phyloP scores from a whole-genome alignment of 805 yeast genomes.

The Grigorovia yakushimaensis region DNA sequence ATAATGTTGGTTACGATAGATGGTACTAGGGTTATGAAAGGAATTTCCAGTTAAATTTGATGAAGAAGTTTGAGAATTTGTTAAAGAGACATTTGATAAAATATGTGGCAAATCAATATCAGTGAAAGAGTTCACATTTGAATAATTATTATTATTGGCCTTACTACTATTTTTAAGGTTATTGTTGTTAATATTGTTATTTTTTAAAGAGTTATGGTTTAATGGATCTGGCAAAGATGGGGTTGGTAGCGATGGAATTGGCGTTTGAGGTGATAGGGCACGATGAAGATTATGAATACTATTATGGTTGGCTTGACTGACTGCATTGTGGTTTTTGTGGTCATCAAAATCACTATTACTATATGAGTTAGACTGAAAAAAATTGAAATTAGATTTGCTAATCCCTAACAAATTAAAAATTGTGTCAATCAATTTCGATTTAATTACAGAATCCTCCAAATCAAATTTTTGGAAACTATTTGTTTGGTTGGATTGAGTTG shows the following conservation, averaged over 20 bases:
- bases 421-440: slow-evolving; percentile 60
- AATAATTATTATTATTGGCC: neutral
- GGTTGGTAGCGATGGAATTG: neutral
- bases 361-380: slow-evolving; percentile 3
- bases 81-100: neutral
- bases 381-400: slow-evolving; percentile 30
- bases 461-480: neutral
- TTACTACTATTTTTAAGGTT: neutral
- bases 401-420: slow-evolving; percentile 63
- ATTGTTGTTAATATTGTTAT: neutral
- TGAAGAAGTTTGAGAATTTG: slow-evolving; percentile 8
- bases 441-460: slow-evolving; percentile 32
- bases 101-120: neutral
- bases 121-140: neutral
- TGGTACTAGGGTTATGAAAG: neutral
- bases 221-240: neutral
- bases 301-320: neutral
- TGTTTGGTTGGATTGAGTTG: neutral
- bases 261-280: neutral
- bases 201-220: neutral
- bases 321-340: neutral
- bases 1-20: neutral
- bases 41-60: slow-evolving; percentile 7
- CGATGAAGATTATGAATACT: neutral
- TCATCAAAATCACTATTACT: neutral